A percentile compares a stretch with the other conserved stretches of the same genome.
phyloP scores from a whole-genome alignment of 1,284 basidiomycete species.

The Thecaphora thlaspeos region DNA sequence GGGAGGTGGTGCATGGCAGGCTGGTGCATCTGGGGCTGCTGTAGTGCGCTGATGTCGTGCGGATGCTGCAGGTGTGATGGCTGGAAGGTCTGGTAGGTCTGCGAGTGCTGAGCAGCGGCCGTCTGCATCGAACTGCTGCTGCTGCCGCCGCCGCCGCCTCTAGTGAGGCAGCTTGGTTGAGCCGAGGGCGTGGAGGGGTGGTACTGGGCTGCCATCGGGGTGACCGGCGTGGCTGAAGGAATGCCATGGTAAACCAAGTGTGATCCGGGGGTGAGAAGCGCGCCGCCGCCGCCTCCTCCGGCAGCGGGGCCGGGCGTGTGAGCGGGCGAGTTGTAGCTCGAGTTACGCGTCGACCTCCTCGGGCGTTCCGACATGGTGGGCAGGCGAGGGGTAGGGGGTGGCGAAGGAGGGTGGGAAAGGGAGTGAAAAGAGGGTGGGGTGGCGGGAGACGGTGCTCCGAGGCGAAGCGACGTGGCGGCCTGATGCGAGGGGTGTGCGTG shows the following conservation, averaged over 20 bases:
- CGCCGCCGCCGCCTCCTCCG: too few relatives aligned
- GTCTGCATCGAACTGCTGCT: slow-evolving; percentile 11
- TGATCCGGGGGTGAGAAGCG: too few relatives aligned
- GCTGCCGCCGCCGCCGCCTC: background rate
- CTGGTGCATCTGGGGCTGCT: background rate
- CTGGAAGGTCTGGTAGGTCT: background rate
- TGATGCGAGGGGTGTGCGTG: too few relatives aligned
- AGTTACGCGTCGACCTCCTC: slow-evolving; percentile 26
- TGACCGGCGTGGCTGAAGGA: background rate
- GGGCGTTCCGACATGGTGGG: slow-evolving; percentile 25
- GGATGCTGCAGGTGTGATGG: background rate
- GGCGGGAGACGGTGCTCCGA: too few relatives aligned
- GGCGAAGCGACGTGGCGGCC: too few relatives aligned
- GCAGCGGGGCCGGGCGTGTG: slow-evolving; percentile 5
- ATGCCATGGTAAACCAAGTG: background rate
- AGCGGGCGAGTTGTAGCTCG: slow-evolving; percentile 18
- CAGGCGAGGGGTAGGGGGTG: background rate
- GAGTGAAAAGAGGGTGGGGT: background rate
- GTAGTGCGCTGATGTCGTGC: background rate
- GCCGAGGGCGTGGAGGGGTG: background rate
- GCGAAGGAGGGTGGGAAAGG: background rate
- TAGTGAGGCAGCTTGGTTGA: background rate
- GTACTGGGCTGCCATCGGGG: background rate
- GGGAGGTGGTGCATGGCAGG: background rate
- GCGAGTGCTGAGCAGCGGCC: slow-evolving; percentile 7